Conservation (phyloP, 208 protist genomes). For the Trypanosoma mega region DNA sequence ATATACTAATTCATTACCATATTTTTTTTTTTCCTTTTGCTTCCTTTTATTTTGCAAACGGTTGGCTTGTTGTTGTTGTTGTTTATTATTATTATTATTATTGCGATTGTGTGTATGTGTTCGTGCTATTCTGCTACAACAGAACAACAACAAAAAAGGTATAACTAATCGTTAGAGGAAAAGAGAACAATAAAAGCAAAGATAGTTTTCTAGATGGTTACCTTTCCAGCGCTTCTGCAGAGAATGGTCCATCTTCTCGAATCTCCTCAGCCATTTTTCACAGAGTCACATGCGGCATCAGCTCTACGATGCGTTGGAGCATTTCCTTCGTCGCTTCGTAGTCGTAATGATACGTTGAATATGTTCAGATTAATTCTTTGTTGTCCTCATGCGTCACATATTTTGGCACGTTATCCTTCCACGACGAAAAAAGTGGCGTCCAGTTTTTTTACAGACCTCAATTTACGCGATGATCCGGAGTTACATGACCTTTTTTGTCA, state of each 20-base stretch:
- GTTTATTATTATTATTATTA: slow-evolving; percentile 1
- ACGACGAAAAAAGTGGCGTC: background rate
- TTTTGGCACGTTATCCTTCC: slow-evolving; percentile 9
- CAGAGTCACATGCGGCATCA: background rate
- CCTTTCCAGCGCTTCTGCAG: slow-evolving; percentile 21
- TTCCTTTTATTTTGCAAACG: slow-evolving; percentile 6
- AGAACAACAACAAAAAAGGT: no score
- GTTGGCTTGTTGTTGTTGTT: slow-evolving; percentile 13
- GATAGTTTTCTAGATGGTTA: slow-evolving; percentile 33
- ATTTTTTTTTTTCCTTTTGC: slow-evolving; percentile 1
- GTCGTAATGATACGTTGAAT: slow-evolving; percentile 10
- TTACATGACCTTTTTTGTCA: background rate
- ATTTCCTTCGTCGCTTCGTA: slow-evolving; percentile 1
- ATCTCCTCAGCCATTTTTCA: slow-evolving; percentile 17
- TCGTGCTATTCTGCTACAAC: no score
- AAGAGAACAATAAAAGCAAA: background rate
- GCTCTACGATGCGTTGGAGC: background rate
- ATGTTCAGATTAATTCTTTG: slow-evolving; percentile 17
- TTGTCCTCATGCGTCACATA: slow-evolving; percentile 17
- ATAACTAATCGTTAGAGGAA: no score
- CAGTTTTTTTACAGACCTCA: slow-evolving; percentile 5
- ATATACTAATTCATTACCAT: no score
- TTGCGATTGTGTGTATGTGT: no score
- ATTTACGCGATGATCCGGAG: slow-evolving; percentile 6
- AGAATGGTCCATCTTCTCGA: slow-evolving; percentile 10